Percentiles rank a stretch among this genome's conserved stretches.
Conservation (phyloP, 2,329 filamentous ascomycete genomes). For the Hypoxylon sp. region DNA sequence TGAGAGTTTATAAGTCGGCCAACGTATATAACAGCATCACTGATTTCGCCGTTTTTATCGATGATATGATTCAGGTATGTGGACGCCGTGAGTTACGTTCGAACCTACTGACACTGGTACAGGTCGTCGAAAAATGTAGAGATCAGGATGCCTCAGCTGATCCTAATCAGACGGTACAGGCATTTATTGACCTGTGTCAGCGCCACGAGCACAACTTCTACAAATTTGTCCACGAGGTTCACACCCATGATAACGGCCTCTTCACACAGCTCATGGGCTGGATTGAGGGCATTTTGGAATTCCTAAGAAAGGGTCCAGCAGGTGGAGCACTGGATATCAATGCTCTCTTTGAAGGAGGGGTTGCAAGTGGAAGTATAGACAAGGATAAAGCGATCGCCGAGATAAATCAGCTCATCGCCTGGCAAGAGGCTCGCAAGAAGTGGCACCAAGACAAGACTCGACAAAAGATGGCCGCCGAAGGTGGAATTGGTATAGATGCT, state of each 20-base stretch:
- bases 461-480: constrained; percentile 98
- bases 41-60: constrained; percentile 92
- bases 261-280: constrained; percentile 97
- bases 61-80: constrained; percentile 87
- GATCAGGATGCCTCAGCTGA: constrained; percentile 90
- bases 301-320: constrained; percentile 86
- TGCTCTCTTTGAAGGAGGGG: constrained; percentile 86
- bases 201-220: constrained; percentile 98
- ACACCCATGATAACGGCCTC: constrained; percentile 94
- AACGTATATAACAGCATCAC: constrained; percentile 98
- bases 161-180: constrained; percentile 97
- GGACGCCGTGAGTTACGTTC: neutral
- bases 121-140: constrained; percentile 76
- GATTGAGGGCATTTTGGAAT: constrained; percentile 96
- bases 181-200: constrained; percentile 96
- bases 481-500: constrained; percentile 64
- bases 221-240: constrained; percentile 98
- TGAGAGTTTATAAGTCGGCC: constrained; percentile 97
- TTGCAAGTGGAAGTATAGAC: constrained; percentile 77
- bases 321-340: constrained; percentile 95
- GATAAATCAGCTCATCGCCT: constrained; percentile 87
- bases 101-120: constrained; percentile 34
- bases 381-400: constrained; percentile 80
- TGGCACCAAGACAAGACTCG: constrained; percentile 98
- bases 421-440: constrained; percentile 96